Evolutionary conservation across 345 rosid genomes (phyloP).

Genomic region (Eucalyptus curtisii): DNA sequence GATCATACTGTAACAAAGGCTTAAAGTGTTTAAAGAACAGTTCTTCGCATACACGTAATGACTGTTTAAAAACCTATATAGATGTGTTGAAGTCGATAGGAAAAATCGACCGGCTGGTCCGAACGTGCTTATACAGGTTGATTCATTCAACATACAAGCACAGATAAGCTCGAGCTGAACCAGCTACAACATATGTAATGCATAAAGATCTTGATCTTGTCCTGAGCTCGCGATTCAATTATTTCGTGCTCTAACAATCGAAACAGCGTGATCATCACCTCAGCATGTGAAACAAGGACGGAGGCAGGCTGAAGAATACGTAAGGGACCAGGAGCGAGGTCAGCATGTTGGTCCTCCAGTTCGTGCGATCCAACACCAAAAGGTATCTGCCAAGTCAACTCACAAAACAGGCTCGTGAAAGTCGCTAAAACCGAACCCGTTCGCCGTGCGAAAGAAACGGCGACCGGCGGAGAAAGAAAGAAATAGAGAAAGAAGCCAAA

Average conservation of each 20-base stretch:
- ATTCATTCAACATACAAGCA: neutral
- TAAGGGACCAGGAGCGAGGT: slow-evolving; percentile 83
- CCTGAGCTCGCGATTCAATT: neutral
- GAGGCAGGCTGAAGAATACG: slow-evolving; percentile 77
- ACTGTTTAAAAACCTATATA: too few species aligned
- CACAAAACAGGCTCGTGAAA: neutral
- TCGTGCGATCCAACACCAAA: slow-evolving; percentile 84
- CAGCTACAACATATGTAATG: neutral
- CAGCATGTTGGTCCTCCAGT: slow-evolving; percentile 92
- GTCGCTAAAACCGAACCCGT: neutral
- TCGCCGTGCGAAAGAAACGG: neutral
- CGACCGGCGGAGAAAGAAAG: neutral
- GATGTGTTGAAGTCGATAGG: too few species aligned
- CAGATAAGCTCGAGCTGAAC: neutral
- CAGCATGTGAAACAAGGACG: slow-evolving; percentile 47
- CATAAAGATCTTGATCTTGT: neutral
- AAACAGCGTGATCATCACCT: slow-evolving; percentile 24
- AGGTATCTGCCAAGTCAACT: slow-evolving; percentile 38
- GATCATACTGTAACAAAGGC: neutral
- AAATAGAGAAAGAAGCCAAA: too few species aligned
- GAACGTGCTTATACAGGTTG: neutral
- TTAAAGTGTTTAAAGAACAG: neutral
- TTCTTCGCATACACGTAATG: neutral
- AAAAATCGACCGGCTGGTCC: neutral
- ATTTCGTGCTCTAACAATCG: neutral